Percentiles rank a stretch among this genome's conserved stretches.
These are phyloP conservation scores for Acanthamoeba polyphaga DNA, from an alignment of 208 protist genomes.

Conservation along the genomic window DNA sequence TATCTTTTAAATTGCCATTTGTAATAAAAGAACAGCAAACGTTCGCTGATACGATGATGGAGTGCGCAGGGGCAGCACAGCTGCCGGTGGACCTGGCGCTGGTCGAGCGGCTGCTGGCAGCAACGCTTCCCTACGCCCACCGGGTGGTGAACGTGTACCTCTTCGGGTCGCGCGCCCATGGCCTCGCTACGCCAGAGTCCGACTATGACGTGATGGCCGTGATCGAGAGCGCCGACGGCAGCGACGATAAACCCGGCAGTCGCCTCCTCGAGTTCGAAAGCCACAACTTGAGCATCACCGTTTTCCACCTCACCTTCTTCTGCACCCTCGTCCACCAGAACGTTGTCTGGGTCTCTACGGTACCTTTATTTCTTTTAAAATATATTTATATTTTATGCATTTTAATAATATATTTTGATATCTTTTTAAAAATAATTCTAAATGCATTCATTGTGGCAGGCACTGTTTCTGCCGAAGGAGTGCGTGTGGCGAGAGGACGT, in stretches of 20 bases:
- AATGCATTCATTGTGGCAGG: no score
- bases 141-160: not conserved
- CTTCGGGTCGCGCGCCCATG: not conserved
- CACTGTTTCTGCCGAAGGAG: not conserved
- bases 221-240: not conserved
- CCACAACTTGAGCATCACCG: not conserved
- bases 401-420: no score
- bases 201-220: constrained; percentile 23
- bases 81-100: not conserved
- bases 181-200: not conserved
- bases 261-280: not conserved
- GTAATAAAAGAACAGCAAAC: no score
- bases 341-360: not conserved
- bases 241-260: not conserved
- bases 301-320: not conserved
- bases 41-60: no score
- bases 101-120: not conserved
- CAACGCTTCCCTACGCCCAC: not conserved
- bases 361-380: no score
- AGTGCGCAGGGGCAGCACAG: no score
- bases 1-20: no score
- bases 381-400: no score
- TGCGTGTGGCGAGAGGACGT: constrained; percentile 10
- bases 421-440: no score
- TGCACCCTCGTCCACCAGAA: not conserved